These are phyloP conservation scores for Strobilomyces dryophilus DNA, from an alignment of 768 basidiomycete genomes.

Conservation along the genomic window DNA sequence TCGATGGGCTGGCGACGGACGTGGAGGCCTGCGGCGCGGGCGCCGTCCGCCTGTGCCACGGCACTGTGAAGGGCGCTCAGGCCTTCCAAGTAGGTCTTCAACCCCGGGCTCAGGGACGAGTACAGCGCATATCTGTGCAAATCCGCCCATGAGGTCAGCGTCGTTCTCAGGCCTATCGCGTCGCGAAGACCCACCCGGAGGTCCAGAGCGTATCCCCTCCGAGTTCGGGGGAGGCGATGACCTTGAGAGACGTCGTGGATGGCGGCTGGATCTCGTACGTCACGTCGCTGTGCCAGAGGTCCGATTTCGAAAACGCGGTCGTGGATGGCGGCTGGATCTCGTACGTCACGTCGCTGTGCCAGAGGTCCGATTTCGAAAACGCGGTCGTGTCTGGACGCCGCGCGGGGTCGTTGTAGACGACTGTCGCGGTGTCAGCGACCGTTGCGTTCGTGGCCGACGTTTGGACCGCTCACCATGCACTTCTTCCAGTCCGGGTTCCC, in stretches of 20 bases:
- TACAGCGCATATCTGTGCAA: conserved; percentile 68
- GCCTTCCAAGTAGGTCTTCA: conserved; percentile 75
- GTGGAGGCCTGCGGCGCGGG: conserved; percentile 62
- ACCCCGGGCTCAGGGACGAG: conserved; percentile 69
- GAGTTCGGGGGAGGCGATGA: conserved; percentile 63
- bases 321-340: conserved; percentile 75
- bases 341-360: conserved; percentile 81
- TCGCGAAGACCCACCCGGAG: conserved; percentile 52
- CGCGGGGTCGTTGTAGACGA: conserved; percentile 67
- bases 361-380: conserved; percentile 72
- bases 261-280: conserved; percentile 83
- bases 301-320: conserved; percentile 63
- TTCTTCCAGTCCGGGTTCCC: conserved; percentile 66
- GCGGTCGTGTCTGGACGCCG: conserved; percentile 58
- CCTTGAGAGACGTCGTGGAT: conserved; percentile 69
- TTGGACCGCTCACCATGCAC: conserved; percentile 52
- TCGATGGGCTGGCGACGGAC: conserved; percentile 69
- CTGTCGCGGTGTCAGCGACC: conserved; percentile 31
- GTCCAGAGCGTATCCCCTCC: conserved; percentile 83
- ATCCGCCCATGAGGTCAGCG: neutral
- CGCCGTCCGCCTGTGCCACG: conserved; percentile 72
- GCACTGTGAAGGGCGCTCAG: conserved; percentile 72
- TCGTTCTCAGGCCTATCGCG: neutral
- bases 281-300: conserved; percentile 83
- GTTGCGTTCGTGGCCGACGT: neutral